Evolutionary conservation across 2,329 filamentous ascomycete species (phyloP).

Genomic region (Dactylellina drechsleri): DNA sequence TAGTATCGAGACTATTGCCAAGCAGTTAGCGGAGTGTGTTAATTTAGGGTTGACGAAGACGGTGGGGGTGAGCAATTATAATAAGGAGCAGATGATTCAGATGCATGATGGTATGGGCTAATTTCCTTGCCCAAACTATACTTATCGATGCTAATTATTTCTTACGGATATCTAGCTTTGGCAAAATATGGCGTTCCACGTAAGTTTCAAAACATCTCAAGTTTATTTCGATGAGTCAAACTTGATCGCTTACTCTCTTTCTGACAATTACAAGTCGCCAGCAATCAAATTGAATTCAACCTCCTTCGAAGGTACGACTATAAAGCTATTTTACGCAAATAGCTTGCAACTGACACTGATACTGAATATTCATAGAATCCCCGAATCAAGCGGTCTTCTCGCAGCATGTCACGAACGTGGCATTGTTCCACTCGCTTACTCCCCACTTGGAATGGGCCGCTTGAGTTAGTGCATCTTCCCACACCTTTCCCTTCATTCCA

Average conservation of each 20-base stretch:
- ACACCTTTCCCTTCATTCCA: background rate
- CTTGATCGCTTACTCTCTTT: no score
- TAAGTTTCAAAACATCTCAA: conserved; percentile 2
- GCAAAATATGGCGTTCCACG: conserved; percentile 61
- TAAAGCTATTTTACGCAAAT: background rate
- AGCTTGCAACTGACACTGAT: background rate
- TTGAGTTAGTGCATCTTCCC: conserved; percentile 57
- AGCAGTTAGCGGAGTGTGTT: conserved; percentile 64
- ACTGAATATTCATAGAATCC: conserved; percentile 55
- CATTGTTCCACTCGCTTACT: conserved; percentile 64
- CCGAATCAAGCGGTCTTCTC: conserved; percentile 62
- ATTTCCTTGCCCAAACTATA: background rate
- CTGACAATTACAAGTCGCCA: conserved; percentile 58
- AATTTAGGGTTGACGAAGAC: conserved; percentile 62
- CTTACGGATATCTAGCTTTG: conserved; percentile 58
- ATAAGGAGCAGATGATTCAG: conserved; percentile 62
- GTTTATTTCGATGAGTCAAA: no score
- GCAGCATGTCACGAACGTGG: conserved; percentile 62
- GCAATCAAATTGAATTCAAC: conserved; percentile 65
- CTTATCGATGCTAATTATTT: background rate
- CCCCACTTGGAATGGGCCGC: conserved; percentile 62
- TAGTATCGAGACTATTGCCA: conserved; percentile 62
- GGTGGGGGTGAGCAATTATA: conserved; percentile 65
- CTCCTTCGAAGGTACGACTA: conserved; percentile 61
- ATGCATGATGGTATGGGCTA: conserved; percentile 60